Conservation (phyloP, 495 filamentous ascomycete genomes). For the Pseudomonodictys pantanalensis region DNA sequence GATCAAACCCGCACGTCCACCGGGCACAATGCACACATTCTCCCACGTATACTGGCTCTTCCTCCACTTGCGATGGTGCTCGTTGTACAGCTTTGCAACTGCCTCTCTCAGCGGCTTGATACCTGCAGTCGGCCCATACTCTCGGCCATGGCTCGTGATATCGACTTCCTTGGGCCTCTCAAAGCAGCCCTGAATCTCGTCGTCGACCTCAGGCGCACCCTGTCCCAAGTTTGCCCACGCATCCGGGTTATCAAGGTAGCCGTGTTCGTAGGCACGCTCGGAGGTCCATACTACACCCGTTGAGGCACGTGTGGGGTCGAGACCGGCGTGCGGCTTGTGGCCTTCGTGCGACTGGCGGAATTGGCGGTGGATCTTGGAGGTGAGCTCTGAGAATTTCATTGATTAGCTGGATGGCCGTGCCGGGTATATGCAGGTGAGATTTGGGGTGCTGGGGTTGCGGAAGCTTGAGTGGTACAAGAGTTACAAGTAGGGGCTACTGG, state of each 20-base stretch:
- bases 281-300: slow-evolving; percentile 47
- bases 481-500: no score
- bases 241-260: slow-evolving; percentile 69
- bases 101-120: slow-evolving; percentile 87
- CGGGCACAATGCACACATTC: slow-evolving; percentile 97
- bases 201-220: slow-evolving; percentile 91
- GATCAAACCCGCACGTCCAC: slow-evolving; percentile 87
- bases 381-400: slow-evolving; percentile 54
- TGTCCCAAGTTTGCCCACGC: slow-evolving; percentile 93
- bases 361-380: slow-evolving; percentile 77
- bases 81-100: slow-evolving; percentile 91
- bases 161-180: slow-evolving; percentile 79
- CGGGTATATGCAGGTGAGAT: not conserved
- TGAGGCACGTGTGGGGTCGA: slow-evolving; percentile 74
- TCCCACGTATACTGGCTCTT: slow-evolving; percentile 93
- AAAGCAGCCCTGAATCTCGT: slow-evolving; percentile 88
- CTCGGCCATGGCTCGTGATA: slow-evolving; percentile 69
- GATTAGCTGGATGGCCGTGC: not conserved
- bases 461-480: no score
- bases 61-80: slow-evolving; percentile 84
- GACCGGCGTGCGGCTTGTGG: slow-evolving; percentile 82
- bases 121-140: slow-evolving; percentile 91
- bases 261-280: slow-evolving; percentile 45
- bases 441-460: not conserved
- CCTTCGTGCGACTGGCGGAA: slow-evolving; percentile 85